These are phyloP conservation scores for Lichtheimia ornata DNA, from an alignment of 371 early-diverging fungal genomes.

Conservation along the genomic window DNA sequence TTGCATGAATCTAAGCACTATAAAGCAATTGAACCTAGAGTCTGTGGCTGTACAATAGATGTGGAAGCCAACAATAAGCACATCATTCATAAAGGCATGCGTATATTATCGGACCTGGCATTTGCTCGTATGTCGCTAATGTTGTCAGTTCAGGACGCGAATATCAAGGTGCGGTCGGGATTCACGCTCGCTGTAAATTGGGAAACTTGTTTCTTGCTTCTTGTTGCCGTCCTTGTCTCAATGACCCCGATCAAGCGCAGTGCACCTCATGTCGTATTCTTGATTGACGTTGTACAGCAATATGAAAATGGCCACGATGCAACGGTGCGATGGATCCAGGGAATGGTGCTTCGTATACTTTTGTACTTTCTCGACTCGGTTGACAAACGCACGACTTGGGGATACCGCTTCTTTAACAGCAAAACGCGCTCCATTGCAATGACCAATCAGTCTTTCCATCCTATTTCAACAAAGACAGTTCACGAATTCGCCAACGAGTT, in stretches of 20 bases:
- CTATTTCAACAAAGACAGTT: constrained; percentile 1
- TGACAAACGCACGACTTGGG: constrained; percentile 14
- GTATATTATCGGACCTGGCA: too few relatives aligned
- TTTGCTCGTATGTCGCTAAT: too few relatives aligned
- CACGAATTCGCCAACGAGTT: constrained; percentile 4
- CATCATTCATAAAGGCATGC: too few relatives aligned
- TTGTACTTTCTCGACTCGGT: constrained; percentile 12
- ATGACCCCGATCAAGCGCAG: constrained; percentile 7
- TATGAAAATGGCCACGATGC: constrained; percentile 1
- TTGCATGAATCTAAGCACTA: too few relatives aligned
- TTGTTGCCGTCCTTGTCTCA: not conserved
- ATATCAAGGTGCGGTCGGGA: too few relatives aligned
- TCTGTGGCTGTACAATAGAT: too few relatives aligned
- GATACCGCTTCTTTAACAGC: constrained; percentile 15
- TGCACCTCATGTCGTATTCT: constrained; percentile 15
- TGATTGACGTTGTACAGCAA: constrained; percentile 6
- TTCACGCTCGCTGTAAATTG: too few relatives aligned
- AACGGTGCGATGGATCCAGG: constrained; percentile 4
- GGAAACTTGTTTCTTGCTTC: not conserved
- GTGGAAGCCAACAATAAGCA: too few relatives aligned
- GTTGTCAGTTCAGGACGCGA: too few relatives aligned
- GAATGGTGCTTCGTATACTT: constrained; percentile 3
- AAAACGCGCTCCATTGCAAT: constrained; percentile 4
- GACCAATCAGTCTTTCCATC: constrained; percentile 9
- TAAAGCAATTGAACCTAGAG: too few relatives aligned